Base-by-base conservation (phyloP, 2,329 filamentous ascomycete genomes). In the Beauveria asiatica region DNA sequence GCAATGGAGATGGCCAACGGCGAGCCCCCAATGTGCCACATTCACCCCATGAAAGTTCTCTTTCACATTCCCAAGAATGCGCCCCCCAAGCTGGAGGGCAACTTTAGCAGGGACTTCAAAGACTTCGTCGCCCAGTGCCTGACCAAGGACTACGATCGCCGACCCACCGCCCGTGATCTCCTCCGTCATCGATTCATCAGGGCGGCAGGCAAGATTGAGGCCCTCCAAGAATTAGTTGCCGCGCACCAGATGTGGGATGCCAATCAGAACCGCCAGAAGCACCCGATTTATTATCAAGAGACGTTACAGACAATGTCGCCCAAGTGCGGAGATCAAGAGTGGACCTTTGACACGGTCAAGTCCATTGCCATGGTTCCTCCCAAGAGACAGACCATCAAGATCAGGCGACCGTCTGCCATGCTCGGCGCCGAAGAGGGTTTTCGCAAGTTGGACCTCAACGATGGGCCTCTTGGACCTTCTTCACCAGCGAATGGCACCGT, bases 341-440 rank as follows among this genome's bases (percentile, higher is more conserved):
- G 93, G 93, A 88, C 96, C 2, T 97, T 97, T 70, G 93, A 97
- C 69, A 97, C 93, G 0, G 86, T 97, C 69, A 94, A 90, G 72
- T 90, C 89, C 0, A 78, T 87, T 37, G 80, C 67, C 1, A 60
- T 60, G 45, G 21, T 17, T 39, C 72, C 70, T 3, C 79, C 83
- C 4, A 83, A 83, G 66, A 84, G 81, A 44, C 74, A 77, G 16
- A 77, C 76, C 0, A 75, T 79, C 58, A 82, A 77, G 67, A 67
- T 61, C 52, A 77, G 83, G 57, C 83, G 84, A 62, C 77, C 82
- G 5, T 85, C 83, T 0, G 80, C 81, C 6, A 79, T 83, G 42
- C 79, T 81, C 63, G 73, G 77, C 44, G 79, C 80, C n/a, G 84
- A 87, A 64, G 83, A 86, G 61, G 79, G 80, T 21, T 75, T 87